phyloP scores from a whole-genome alignment of 2,329 filamentous ascomycete genomes.

The Sporothrix mexicana region DNA sequence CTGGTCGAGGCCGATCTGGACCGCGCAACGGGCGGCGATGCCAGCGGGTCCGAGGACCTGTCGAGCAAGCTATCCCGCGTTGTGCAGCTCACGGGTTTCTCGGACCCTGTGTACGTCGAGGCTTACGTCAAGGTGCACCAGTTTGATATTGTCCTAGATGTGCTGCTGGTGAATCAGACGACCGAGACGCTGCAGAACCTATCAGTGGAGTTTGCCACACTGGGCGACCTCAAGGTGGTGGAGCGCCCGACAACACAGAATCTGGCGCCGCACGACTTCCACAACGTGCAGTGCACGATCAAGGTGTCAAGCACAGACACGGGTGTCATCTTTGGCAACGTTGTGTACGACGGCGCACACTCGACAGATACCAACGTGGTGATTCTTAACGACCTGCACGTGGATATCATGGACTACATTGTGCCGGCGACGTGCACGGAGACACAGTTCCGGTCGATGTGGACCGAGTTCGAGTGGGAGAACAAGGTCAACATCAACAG shows the following conservation, averaged over 20 bases:
- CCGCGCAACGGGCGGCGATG: constrained; percentile 90
- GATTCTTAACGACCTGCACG: constrained; percentile 96
- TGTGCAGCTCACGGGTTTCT: constrained; percentile 97
- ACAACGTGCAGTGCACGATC: constrained; percentile 98
- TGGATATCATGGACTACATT: constrained; percentile 99
- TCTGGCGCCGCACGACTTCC: constrained; percentile 91
- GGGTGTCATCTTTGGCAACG: constrained; percentile 97
- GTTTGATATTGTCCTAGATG: constrained; percentile 97
- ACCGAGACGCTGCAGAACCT: constrained; percentile 95
- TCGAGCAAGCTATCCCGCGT: constrained; percentile 94
- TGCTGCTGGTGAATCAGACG: constrained; percentile 96
- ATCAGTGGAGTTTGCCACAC: constrained; percentile 96
- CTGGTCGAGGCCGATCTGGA: constrained; percentile 90
- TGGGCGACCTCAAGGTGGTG: constrained; percentile 96
- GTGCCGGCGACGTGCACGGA: constrained; percentile 96
- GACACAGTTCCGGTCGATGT: constrained; percentile 99
- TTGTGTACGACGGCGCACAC: constrained; percentile 93
- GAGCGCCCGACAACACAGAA: constrained; percentile 97
- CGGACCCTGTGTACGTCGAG: constrained; percentile 97
- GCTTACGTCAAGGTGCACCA: constrained; percentile 99
- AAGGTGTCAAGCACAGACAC: constrained; percentile 94
- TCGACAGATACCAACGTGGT: constrained; percentile 95
- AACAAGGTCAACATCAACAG: constrained; percentile 99
- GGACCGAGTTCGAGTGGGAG: constrained; percentile 99
- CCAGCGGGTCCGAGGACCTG: constrained; percentile 76